These are phyloP conservation scores for Pseudocercospora pini-densiflorae DNA, from an alignment of 2,329 filamentous ascomycete genomes.

Conservation along the genomic window DNA sequence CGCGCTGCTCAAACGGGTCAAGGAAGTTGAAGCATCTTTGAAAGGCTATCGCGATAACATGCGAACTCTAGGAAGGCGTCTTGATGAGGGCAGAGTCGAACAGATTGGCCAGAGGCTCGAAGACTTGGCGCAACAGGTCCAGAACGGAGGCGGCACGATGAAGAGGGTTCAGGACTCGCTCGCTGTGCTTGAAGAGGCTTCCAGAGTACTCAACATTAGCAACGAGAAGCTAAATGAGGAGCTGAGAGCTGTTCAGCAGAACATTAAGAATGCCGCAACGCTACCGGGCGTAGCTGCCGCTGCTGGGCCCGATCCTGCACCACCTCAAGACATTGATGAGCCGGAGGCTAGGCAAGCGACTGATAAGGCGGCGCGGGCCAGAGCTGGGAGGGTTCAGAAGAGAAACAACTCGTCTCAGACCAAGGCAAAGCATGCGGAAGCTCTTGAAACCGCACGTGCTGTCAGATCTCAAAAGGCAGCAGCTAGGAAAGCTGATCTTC, in stretches of 20 bases:
- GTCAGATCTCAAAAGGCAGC: conserved; percentile 12
- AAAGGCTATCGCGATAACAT: conserved; percentile 26
- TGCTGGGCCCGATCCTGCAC: not conserved
- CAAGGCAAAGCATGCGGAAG: not conserved
- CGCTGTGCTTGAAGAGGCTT: conserved; percentile 25
- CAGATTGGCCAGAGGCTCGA: conserved; percentile 24
- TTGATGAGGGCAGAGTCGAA: conserved; percentile 25
- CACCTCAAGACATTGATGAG: not conserved
- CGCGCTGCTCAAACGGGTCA: conserved; percentile 30
- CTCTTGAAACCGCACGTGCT: not conserved
- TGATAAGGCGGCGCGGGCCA: conserved; percentile 1
- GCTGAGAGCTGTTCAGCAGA: conserved; percentile 1
- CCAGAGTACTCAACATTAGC: conserved; percentile 25
- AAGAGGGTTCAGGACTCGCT: conserved; percentile 25
- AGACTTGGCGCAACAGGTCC: conserved; percentile 21
- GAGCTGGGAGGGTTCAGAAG: not conserved
- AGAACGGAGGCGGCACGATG: conserved; percentile 19
- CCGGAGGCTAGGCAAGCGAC: not conserved
- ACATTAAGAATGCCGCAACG: not conserved
- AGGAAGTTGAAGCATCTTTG: conserved; percentile 28
- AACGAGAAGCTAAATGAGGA: conserved; percentile 25
- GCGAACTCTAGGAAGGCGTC: conserved; percentile 19
- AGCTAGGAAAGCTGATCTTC: conserved; percentile 5
- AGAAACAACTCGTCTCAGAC: not conserved
- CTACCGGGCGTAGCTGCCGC: not conserved